Evolutionary conservation across 805 yeast species (phyloP).

Genomic region (Lipomyces sp.): DNA sequence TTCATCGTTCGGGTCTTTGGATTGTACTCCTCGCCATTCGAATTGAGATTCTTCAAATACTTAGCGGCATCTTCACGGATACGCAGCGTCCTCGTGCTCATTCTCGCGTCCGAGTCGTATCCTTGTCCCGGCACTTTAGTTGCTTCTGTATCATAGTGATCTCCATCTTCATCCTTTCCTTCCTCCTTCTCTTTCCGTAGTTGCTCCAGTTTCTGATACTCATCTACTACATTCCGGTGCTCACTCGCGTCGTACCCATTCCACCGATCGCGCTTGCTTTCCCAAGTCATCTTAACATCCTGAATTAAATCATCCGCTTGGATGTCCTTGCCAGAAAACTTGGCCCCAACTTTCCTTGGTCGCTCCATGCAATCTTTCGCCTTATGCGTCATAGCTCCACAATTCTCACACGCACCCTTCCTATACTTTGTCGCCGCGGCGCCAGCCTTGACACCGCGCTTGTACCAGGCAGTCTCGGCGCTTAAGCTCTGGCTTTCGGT

Average conservation of each 20-base stretch:
- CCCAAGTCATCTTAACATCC: constrained; percentile 54
- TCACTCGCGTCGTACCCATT: constrained; percentile 72
- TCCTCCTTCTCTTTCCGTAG: constrained; percentile 37
- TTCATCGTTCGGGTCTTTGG: constrained; percentile 46
- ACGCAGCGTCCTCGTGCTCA: constrained; percentile 55
- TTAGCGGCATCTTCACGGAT: constrained; percentile 79
- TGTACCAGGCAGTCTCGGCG: constrained; percentile 41
- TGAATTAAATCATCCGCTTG: constrained; percentile 42
- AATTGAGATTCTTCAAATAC: constrained; percentile 58
- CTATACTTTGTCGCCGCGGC: constrained; percentile 45
- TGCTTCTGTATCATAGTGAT: constrained; percentile 46
- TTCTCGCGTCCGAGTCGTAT: constrained; percentile 41
- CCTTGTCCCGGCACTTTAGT: constrained; percentile 37
- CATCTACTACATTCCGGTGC: constrained; percentile 57
- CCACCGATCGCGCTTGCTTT: constrained; percentile 79
- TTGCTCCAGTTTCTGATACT: constrained; percentile 52
- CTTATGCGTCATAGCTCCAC: constrained; percentile 59
- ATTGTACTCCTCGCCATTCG: constrained; percentile 55
- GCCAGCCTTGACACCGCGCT: constrained; percentile 43
- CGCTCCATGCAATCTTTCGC: constrained; percentile 63
- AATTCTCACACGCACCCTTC: constrained; percentile 58
- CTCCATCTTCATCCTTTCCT: constrained; percentile 43
- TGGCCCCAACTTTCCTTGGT: constrained; percentile 53
- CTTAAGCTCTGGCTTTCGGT: constrained; percentile 29
- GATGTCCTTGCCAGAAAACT: constrained; percentile 44